phyloP scores from a whole-genome alignment of 139 green algal species.

The Axilococcus clingmanii region DNA sequence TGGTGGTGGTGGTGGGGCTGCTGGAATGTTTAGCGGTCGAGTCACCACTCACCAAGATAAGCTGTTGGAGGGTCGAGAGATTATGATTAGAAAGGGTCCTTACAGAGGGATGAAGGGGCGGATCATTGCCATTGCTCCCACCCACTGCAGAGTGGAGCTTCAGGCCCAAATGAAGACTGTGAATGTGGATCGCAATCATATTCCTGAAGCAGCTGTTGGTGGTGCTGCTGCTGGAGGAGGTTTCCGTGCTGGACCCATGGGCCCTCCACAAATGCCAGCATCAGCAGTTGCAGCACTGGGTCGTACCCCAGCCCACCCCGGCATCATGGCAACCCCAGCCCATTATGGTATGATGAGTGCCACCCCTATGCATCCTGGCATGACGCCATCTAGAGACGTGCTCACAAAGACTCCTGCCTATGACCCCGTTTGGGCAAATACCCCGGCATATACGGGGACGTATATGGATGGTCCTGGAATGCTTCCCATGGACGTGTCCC shows the following conservation, averaged over 20 bases:
- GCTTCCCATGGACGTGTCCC: not conserved
- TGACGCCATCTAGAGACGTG: slow-evolving; percentile 42
- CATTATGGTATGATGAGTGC: slow-evolving; percentile 14
- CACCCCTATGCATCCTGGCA: slow-evolving; percentile 45
- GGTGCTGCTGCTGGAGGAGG: not conserved
- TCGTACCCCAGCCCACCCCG: slow-evolving; percentile 31
- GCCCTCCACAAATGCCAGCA: not conserved
- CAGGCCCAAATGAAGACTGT: slow-evolving; percentile 78
- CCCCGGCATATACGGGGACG: slow-evolving; percentile 26
- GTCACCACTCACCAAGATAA: slow-evolving; percentile 20
- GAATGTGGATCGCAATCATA: slow-evolving; percentile 44
- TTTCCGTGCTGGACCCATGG: not conserved
- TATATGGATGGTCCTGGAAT: no score
- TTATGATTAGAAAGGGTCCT: slow-evolving; percentile 47
- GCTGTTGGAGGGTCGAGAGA: slow-evolving; percentile 37
- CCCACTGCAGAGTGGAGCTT: slow-evolving; percentile 73
- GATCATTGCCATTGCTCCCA: slow-evolving; percentile 69
- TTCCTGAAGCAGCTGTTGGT: slow-evolving; percentile 22
- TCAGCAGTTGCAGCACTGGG: slow-evolving; percentile 5
- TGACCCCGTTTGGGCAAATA: slow-evolving; percentile 25
- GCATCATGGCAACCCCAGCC: slow-evolving; percentile 28
- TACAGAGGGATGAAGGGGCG: slow-evolving; percentile 76
- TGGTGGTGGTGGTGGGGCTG: slow-evolving; percentile 2
- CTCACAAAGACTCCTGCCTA: slow-evolving; percentile 44
- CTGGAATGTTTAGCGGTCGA: slow-evolving; percentile 18